Evolutionary conservation across 202 grass and related monocot genomes (phyloP), one percentile per base, ranked within the genome.

Genomic region (Carex arenaria): DNA sequence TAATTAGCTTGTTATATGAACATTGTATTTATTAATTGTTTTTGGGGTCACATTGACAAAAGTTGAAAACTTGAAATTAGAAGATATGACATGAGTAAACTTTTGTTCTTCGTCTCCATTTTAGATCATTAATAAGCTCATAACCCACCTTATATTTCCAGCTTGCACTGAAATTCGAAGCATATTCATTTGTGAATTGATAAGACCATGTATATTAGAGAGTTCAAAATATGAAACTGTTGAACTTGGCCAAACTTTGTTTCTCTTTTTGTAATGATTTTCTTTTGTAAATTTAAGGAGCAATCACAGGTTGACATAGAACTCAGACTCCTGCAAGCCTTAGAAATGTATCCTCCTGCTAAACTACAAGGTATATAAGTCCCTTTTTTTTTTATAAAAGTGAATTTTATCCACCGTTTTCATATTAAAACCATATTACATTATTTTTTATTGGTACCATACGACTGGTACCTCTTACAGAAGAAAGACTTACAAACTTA

Each of bases 271-370:
- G 18, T 69, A 47, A 51, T 60, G 10, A 81, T 73, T 12, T 81
- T 82, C 19, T 45, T 13, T 69, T 78, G 10, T 17, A 84, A 40
- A 83, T 88, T 54, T 15, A 52, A 94, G 92, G 92, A 94, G 67
- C 92, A 92, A 88, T 94, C 92, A 60, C 92, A 92, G 87, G 90
- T 94, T 61, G 92, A 94, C 53, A 42, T 94, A 78, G 92, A 94
- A 88, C 75, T 94, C 32, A 92, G 72, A 66, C 81, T 94, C 69
- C 84, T 94, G 12, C 78, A 90, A 88, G 90, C 87, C 26, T 78
- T 94, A 18, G 87, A 94, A 87, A 86, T 92, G 85, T 92, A 94
- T 80, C 89, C 89, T 47, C 92, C 92, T 19, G 87, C 85, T 63
- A 92, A 90, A 88, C 84, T 94, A 32, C 89, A 94, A 92, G 92